phyloP scores from a whole-genome alignment of 2,329 filamentous ascomycete species.

The Cercospora nicotianae region DNA sequence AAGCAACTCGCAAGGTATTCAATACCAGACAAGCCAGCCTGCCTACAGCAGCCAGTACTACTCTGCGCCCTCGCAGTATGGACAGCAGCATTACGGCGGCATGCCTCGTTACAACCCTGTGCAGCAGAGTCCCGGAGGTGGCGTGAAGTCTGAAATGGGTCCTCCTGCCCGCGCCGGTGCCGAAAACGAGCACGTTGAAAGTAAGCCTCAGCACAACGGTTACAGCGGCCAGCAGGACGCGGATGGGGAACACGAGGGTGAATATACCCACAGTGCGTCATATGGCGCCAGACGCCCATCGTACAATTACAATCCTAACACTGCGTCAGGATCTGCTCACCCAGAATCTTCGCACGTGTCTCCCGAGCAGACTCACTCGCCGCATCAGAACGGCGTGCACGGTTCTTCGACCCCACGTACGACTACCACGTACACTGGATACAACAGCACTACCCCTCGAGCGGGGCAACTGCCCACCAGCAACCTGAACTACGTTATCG shows the following conservation, averaged over 20 bases:
- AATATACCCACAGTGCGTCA: slow-evolving; percentile 77
- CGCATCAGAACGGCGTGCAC: slow-evolving; percentile 71
- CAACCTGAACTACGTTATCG: slow-evolving; percentile 87
- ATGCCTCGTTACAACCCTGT: slow-evolving; percentile 67
- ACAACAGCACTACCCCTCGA: slow-evolving; percentile 79
- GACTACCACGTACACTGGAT: slow-evolving; percentile 66
- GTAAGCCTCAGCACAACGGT: slow-evolving; percentile 61
- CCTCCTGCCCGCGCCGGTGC: slow-evolving; percentile 67
- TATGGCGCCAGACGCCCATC: slow-evolving; percentile 72
- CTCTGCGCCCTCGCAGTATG: slow-evolving; percentile 64
- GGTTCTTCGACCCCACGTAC: slow-evolving; percentile 85
- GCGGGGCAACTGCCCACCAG: slow-evolving; percentile 65
- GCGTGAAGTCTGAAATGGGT: slow-evolving; percentile 85
- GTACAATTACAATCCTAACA: slow-evolving; percentile 73
- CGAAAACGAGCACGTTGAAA: slow-evolving; percentile 62
- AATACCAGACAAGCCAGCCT: slow-evolving; percentile 68
- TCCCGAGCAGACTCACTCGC: slow-evolving; percentile 79
- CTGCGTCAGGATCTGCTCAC: slow-evolving; percentile 62
- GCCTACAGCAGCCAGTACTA: slow-evolving; percentile 78
- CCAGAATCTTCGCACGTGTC: slow-evolving; percentile 72
- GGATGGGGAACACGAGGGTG: slow-evolving; percentile 55
- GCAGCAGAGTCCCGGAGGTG: slow-evolving; percentile 57
- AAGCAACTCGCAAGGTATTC: slow-evolving; percentile 75
- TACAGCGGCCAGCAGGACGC: slow-evolving; percentile 50
- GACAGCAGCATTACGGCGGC: slow-evolving; percentile 56